Base-by-base conservation (phyloP, 495 filamentous ascomycete genomes). In the Penicillium manginii region DNA sequence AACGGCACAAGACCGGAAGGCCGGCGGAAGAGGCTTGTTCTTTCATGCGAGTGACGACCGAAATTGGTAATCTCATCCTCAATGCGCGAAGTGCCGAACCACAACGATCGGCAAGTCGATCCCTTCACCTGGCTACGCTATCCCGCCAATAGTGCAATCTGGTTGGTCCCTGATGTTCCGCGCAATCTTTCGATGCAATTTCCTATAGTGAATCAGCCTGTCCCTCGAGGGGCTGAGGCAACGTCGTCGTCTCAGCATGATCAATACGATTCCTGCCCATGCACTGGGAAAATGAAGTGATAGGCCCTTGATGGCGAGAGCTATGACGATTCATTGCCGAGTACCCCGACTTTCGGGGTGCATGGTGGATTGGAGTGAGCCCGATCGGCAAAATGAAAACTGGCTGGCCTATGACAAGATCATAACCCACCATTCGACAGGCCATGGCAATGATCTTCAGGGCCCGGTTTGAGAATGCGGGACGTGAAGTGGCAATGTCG, bases 381-480 rank as follows among this genome's bases (percentile, higher is more conserved):
- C n/a, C n/a, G n/a, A n/a, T n/a, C 26, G 45, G 45, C 9, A n/a
- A 26, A 23, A 10, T n/a, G 2, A 11, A 9, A 47, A 19, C 31
- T 60, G 57, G 54, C 52, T 66, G 57, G 57, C 26, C 29, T 11
- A 45, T 58, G 46, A 17, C 35, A 22, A 37, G 29, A 50, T 48
- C 21, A 19, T 17, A 52, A 23, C 37, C 50, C 49, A 51, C 57
- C 29, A 48, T 31, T 48, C 37, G 29, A n/a, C 29, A 18, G 39
- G 32, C 10, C 18, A 50, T 39, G 54, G 60, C 23, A 63, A 59
- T 60, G 65, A 67, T 67, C 58, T 57, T 58, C 58, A 65, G 55
- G 58, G 42, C 39, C 21, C 2, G n/a, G 8, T 50, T 47, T 19
- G 19, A 35, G 40, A 4, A 1, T n/a, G 21, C 45, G 45, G 45